Evolutionary conservation across 257 asterid species (phyloP), one percentile per base, ranked within the genome.

Genomic region (Solanum sitiens): DNA sequence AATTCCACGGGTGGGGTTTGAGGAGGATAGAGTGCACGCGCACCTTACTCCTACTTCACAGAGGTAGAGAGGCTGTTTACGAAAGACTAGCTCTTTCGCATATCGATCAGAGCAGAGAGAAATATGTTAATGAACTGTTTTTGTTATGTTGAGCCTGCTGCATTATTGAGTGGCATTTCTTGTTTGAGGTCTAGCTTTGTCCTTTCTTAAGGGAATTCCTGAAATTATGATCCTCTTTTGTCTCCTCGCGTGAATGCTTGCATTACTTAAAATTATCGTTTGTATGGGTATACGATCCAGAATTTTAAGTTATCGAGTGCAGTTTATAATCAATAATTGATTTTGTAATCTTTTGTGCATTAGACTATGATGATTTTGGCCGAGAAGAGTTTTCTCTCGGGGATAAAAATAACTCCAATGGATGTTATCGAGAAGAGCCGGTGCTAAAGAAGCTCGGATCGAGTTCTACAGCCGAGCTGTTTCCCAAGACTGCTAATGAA

Each of bases 321-420:
- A 42, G n/a, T 27, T 45, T 16, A 27, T 47, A 14, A 30, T 68
- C 44, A 39, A 10, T 23, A 18, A 35, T 50, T 45, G 50, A 83
- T 67, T 86, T 53, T 23, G 0, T 70, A 20, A 6, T 50, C 37
- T 6, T 14, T 76, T 23, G 15, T 68, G 65, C 15, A 59, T 70
- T 90, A 97, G 99, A 97, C 61, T 95, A 95, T 76, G 99, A 95
- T 23, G 98, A 95, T 68, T 97, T 94, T 83, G 73, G 45, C 7
- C 47, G 93, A 21, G 95, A 92, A 11, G 93, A 89, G 87, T 94
- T 92, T 75, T 90, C 91, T 47, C 90, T 90, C 6, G 93, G 93
- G 63, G 93, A 92, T 88, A 94, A 90, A 45, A 89, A 67, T 68
- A 91, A 93, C 40, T 84, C 77, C 3, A 87, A 89, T 45, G 95